Evolutionary conservation across 495 filamentous ascomycete genomes (phyloP).

Genomic region (Hyaloscypha bicolor): DNA sequence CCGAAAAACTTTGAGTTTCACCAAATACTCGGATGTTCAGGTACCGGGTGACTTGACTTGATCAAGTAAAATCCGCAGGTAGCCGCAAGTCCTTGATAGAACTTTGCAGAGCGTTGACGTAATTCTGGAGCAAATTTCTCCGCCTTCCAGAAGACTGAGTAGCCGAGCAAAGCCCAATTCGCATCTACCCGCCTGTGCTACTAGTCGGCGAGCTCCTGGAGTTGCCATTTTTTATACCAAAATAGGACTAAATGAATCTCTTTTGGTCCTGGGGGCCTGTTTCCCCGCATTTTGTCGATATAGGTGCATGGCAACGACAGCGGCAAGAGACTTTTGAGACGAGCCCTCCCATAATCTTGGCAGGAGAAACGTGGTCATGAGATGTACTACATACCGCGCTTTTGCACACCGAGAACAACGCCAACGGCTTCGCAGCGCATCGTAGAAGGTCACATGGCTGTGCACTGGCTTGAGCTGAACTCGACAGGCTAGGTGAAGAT

Average conservation of each 20-base stretch:
- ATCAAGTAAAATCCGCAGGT: conserved; percentile 10
- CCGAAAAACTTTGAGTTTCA: conserved; percentile 19
- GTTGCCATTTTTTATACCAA: background rate
- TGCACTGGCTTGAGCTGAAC: background rate
- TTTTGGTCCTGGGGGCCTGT: background rate
- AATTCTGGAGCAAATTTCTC: conserved; percentile 8
- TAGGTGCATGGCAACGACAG: background rate
- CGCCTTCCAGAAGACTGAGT: background rate
- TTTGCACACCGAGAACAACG: background rate
- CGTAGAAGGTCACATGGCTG: background rate
- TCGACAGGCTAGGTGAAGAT: background rate
- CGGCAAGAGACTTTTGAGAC: background rate
- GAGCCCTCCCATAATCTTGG: background rate
- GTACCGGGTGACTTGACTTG: conserved; percentile 13
- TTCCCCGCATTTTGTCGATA: background rate
- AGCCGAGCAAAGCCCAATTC: background rate
- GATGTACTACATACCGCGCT: background rate
- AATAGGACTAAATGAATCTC: background rate
- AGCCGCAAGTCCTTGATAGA: background rate
- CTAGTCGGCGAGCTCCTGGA: background rate
- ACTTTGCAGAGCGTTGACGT: background rate
- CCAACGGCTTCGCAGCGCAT: background rate
- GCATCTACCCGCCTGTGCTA: background rate
- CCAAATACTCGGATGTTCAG: conserved; percentile 17
- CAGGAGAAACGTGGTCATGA: conserved; percentile 3